Percentiles rank a stretch among this genome's conserved stretches.
These are phyloP conservation scores for Calonectria hongkongensis DNA, from an alignment of 2,329 filamentous ascomycete species.

Conservation along the genomic window DNA sequence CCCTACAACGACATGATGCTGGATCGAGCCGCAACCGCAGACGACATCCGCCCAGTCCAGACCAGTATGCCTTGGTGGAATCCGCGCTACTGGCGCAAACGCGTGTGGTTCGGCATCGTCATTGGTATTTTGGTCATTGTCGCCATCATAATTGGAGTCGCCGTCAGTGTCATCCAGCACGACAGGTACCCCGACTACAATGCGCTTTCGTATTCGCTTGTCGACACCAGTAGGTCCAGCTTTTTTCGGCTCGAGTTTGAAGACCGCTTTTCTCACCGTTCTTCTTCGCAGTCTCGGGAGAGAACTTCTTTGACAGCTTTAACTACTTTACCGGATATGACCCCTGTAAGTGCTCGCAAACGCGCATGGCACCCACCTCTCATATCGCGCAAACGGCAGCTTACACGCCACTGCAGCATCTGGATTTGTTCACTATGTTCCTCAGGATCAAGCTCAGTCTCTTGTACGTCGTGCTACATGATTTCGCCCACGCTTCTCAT, in stretches of 20 bases:
- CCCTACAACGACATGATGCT: conserved; percentile 56
- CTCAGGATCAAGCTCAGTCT: conserved; percentile 61
- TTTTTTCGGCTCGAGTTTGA: too few relatives aligned
- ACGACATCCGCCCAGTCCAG: conserved; percentile 49
- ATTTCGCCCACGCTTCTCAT: neutral
- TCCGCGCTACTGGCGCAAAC: conserved; percentile 72
- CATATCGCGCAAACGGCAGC: neutral
- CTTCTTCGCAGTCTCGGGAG: conserved; percentile 65
- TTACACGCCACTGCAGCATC: conserved; percentile 55
- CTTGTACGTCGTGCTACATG: conserved; percentile 60
- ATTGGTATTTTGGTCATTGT: conserved; percentile 66
- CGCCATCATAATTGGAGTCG: conserved; percentile 68
- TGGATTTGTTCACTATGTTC: conserved; percentile 74
- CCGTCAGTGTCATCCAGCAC: conserved; percentile 62
- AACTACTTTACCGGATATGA: conserved; percentile 72
- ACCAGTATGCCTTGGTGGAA: conserved; percentile 65
- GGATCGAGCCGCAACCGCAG: conserved; percentile 41
- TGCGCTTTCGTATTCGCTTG: conserved; percentile 66
- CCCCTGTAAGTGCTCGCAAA: conserved; percentile 60
- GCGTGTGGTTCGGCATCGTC: conserved; percentile 66
- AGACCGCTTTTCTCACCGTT: conserved; percentile 30
- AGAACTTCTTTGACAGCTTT: conserved; percentile 73
- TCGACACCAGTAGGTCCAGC: conserved; percentile 67
- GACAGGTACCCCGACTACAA: conserved; percentile 70
- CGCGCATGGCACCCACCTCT: neutral